These are phyloP conservation scores for Aquilaria sinensis DNA, from an alignment of 345 rosid species.

Conservation along the genomic window DNA sequence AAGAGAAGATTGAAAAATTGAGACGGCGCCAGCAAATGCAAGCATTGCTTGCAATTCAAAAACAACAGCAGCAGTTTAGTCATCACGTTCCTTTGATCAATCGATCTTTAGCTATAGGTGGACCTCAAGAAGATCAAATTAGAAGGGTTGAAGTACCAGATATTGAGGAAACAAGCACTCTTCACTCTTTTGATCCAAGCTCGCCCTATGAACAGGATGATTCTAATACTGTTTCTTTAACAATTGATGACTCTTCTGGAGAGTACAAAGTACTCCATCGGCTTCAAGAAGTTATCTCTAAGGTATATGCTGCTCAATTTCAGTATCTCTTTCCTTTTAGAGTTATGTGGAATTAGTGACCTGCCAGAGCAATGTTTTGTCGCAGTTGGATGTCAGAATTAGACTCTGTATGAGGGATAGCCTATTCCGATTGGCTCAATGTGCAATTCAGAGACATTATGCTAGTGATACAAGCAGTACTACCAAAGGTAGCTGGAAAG, in stretches of 20 bases:
- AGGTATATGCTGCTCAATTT: slow-evolving; percentile 41
- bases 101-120: slow-evolving; percentile 34
- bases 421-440: slow-evolving; percentile 93
- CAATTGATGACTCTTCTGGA: slow-evolving; percentile 36
- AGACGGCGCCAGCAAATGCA: slow-evolving; percentile 94
- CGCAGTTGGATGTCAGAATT: slow-evolving; percentile 63
- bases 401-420: slow-evolving; percentile 88
- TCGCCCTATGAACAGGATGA: slow-evolving; percentile 55
- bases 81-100: slow-evolving; percentile 34
- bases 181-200: slow-evolving; percentile 49
- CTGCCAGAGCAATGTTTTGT: slow-evolving; percentile 20
- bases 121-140: slow-evolving; percentile 37
- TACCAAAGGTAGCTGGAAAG: slow-evolving; percentile 45
- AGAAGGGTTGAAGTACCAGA: slow-evolving; percentile 41
- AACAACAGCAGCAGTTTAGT: slow-evolving; percentile 70
- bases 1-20: slow-evolving; percentile 86
- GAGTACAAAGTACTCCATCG: slow-evolving; percentile 51
- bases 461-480: slow-evolving; percentile 46
- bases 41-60: slow-evolving; percentile 92
- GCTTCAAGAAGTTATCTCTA: slow-evolving; percentile 69
- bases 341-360: slow-evolving; percentile 14
- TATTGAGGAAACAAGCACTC: slow-evolving; percentile 34
- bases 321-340: slow-evolving; percentile 12
- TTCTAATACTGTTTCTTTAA: slow-evolving; percentile 36
- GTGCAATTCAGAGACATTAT: slow-evolving; percentile 71